Evolutionary conservation across 139 green algal genomes (phyloP), one percentile per base, ranked within the genome.

Genomic region (Klebsormidium nitens): DNA sequence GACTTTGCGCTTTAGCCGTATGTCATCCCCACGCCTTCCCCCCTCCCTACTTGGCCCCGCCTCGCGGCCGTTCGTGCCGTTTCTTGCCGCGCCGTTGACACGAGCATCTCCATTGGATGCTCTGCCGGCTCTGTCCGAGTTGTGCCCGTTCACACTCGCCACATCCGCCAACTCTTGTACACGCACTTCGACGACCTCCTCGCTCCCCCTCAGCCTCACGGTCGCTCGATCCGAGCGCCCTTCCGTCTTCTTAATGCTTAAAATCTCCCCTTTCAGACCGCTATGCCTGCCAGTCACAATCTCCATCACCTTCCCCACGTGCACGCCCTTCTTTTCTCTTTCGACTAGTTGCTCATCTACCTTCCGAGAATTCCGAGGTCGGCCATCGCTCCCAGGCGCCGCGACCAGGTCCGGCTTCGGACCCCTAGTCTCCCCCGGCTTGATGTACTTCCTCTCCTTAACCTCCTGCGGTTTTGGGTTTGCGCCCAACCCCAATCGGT

Each of bases 291-390:
- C 80, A 23, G 49, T 60, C 4, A 81, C 49, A 5, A 86, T 48
- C 28, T 32, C 52, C 79, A 86, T 82, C 38, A 29, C 44, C 72
- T 86, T 86, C 14, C 80, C 80, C 38, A 69, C 57, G 32, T 28
- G 34, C 35, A 62, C 28, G 3, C 81, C 81, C 48, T 37, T 35
- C 37, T 66, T 64, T 42, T 84, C 65, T 6, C 61, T 47, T 67
- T 85, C 71, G 40, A 83, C 75, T 14, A 86, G 62, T 60, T 86
- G 75, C 72, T 87, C 81, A 36, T 76, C 75, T 17, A 85, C 42
- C n/a, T 38, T 31, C 46, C 68, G 70, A 17, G 76, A 61, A 59
- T 86, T 73, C 26, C 67, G 67, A 40, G 77, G 49, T 32, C 61
- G 29, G 36, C 81, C 81, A 2, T 82, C 76, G 28, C 60, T 28